These are phyloP conservation scores for Auxenochlorella protothecoides DNA, from an alignment of 139 green algal species.

Conservation along the genomic window DNA sequence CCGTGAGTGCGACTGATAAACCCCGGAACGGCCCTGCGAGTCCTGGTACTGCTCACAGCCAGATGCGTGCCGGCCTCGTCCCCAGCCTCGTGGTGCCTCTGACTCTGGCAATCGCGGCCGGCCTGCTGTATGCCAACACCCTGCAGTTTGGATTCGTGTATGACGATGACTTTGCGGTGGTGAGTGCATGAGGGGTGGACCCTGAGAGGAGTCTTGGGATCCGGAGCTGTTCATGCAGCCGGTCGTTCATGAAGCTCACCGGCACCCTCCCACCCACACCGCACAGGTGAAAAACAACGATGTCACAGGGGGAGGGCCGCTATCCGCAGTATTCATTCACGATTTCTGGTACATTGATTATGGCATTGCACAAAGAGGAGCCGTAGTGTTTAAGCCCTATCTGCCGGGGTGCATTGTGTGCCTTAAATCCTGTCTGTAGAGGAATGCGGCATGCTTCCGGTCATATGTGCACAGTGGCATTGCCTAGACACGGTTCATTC, in stretches of 20 bases:
- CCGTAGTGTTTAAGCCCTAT: no score
- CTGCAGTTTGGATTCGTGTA: slow-evolving; percentile 52
- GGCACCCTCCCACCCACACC: neutral
- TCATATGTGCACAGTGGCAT: no score
- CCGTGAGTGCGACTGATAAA: neutral
- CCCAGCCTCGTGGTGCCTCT: neutral
- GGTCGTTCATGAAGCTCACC: neutral
- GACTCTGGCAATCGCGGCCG: neutral
- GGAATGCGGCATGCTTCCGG: no score
- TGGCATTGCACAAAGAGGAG: no score
- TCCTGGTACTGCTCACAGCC: neutral
- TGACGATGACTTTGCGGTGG: slow-evolving; percentile 67
- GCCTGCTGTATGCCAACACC: slow-evolving; percentile 43
- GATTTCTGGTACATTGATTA: slow-evolving; percentile 55
- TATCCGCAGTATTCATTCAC: slow-evolving; percentile 33
- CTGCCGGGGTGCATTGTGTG: no score
- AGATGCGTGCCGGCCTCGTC: neutral
- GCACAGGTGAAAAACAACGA: neutral
- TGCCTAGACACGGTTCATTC: no score
- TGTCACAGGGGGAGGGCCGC: slow-evolving; percentile 1
- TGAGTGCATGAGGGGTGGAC: slow-evolving; percentile 15
- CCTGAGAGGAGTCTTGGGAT: neutral
- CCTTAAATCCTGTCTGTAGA: no score
- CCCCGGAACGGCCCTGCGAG: neutral
- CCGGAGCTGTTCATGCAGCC: neutral